Evolutionary conservation across 2,329 filamentous ascomycete species (phyloP).

Genomic region (Beauveria bassiana): DNA sequence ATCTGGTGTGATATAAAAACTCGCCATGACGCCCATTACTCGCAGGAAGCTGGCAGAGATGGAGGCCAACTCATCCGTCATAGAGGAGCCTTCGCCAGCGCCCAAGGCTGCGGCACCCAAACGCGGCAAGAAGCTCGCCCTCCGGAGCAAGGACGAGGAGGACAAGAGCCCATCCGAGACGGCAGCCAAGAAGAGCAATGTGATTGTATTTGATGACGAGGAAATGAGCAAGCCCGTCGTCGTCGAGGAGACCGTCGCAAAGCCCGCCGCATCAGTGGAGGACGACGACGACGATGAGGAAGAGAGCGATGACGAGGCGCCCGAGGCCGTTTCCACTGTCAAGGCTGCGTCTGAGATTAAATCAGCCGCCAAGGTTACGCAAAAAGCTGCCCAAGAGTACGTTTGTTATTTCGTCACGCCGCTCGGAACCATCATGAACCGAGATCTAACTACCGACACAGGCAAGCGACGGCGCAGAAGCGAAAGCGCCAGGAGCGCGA

Average conservation of each 20-base stretch:
- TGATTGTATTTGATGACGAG: slow-evolving; percentile 30
- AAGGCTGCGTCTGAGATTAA: slow-evolving; percentile 39
- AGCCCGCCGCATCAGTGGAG: slow-evolving; percentile 16
- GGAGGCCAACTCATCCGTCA: slow-evolving; percentile 14
- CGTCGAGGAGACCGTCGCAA: slow-evolving; percentile 11
- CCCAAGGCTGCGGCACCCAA: slow-evolving; percentile 15
- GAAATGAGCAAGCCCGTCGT: slow-evolving; percentile 17
- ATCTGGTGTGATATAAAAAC: background rate
- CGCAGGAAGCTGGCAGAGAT: slow-evolving; percentile 10
- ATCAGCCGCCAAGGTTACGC: slow-evolving; percentile 37
- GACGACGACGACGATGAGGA: slow-evolving; percentile 33
- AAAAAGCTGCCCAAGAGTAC: slow-evolving; percentile 45
- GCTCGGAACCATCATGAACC: too few species aligned
- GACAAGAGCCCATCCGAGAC: background rate
- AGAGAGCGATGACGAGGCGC: slow-evolving; percentile 46
- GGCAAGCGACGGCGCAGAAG: slow-evolving; percentile 43
- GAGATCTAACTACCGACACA: slow-evolving; percentile 19
- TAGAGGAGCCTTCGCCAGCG: slow-evolving; percentile 10
- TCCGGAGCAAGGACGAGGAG: slow-evolving; percentile 23
- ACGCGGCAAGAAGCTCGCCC: slow-evolving; percentile 24
- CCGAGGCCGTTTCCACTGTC: slow-evolving; percentile 49
- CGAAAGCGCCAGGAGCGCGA: slow-evolving; percentile 49
- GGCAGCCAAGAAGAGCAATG: slow-evolving; percentile 14
- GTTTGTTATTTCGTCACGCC: slow-evolving; percentile 17
- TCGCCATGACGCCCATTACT: slow-evolving; percentile 8